Base-by-base conservation (phyloP, 1,284 basidiomycete species). In the Marasmius tenuissimus region DNA sequence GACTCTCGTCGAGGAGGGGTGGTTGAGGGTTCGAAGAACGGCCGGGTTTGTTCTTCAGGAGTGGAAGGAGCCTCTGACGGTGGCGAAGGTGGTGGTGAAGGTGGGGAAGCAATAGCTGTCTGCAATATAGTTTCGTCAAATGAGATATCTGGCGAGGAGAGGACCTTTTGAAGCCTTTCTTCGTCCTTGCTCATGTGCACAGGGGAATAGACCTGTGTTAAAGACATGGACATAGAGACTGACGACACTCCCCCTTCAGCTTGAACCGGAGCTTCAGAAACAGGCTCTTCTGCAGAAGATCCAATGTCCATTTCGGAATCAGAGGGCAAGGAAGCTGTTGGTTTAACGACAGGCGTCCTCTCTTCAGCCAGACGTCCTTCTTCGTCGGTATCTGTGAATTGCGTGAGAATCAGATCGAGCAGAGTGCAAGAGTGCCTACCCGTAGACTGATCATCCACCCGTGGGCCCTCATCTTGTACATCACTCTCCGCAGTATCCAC, bases 1-100 rank as follows among this genome's bases (percentile, higher is more conserved):
- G 77, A 78, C 12, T 73, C 66, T 49, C 73, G 76, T 42, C 78
- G 80, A 2, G 85, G 85, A 20, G 88, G 88, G 18, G 52, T 54
- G 6, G 87, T 88, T 20, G 75, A 70, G 34, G 76, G 68, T 51
- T 74, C 66, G 1, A 71, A 69, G 55, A 69, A 64, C 58, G 69
- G 47, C 62, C 71, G 62, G 58, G 64, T 47, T 47, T 67, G 63
- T 56, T 63, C 40, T 50, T 64, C 27, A 47, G 63, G 61, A 34
- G 68, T 49, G 53, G 69, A 39, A 55, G 71, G 64, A 54, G 61
- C 22, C 50, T 63, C 65, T 6, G 61, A 63, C 53, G 66, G 65
- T 11, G 73, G 71, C 40, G 77, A 71, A 22, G 70, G 70, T 11
- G 76, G 75, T 16, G 70, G 66, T 42, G 73, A 73, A 45, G 66